Conservation (phyloP, 345 rosid genomes). For the Punica granatum region DNA sequence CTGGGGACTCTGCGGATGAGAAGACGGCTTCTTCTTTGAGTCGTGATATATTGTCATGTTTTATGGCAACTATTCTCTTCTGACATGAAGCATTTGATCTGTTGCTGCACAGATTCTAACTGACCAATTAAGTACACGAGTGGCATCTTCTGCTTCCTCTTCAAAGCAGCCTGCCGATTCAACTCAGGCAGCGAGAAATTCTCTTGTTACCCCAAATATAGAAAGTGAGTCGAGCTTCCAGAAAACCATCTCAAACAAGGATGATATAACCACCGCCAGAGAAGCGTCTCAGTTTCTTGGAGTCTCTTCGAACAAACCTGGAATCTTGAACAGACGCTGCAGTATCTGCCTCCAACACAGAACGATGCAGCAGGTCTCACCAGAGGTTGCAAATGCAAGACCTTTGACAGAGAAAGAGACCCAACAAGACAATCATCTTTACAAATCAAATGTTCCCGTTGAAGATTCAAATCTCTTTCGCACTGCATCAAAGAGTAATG, state of each 20-base stretch:
- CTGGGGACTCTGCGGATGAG: not conserved
- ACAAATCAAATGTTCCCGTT: not conserved
- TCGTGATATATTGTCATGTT: too few relatives aligned
- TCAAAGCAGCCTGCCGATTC: not conserved
- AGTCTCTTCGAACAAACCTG: constrained; percentile 1
- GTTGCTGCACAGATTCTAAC: constrained; percentile 7
- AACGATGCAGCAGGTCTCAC: not conserved
- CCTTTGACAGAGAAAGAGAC: not conserved
- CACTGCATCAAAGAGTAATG: not conserved
- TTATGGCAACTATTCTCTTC: not conserved
- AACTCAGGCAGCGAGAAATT: not conserved
- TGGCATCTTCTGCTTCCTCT: not conserved
- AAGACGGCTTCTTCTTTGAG: too few relatives aligned
- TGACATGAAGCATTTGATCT: not conserved
- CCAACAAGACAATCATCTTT: not conserved
- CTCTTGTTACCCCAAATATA: not conserved
- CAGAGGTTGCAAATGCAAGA: not conserved
- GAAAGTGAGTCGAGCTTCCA: not conserved
- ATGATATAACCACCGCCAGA: not conserved
- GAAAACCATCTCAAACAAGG: not conserved
- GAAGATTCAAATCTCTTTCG: not conserved
- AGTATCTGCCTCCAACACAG: not conserved
- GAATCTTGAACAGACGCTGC: not conserved
- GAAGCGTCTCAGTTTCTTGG: not conserved
- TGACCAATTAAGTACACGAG: not conserved